Base-by-base conservation (phyloP, 2,329 filamentous ascomycete genomes). In the Pseudocercospora fijiensis region DNA sequence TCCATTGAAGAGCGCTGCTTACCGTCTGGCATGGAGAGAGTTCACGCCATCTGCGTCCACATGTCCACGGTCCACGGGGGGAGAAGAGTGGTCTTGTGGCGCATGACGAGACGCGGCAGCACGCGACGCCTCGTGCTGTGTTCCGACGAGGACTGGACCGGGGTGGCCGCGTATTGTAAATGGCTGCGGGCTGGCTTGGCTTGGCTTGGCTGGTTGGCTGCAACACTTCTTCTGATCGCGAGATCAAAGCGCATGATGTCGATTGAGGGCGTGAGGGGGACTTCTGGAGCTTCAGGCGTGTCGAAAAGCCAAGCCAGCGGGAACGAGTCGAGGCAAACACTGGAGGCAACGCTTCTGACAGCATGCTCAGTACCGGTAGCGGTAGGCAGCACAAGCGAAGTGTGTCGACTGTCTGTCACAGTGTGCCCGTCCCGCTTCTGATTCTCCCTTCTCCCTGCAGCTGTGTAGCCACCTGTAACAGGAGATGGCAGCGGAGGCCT, bases 41-140 rank as follows among this genome's bases (percentile, higher is more conserved):
- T 41, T 41, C n/a, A 20, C 53, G 26, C 53, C 18, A 30, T n/a
- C 10, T 22, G 24, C 24, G 27, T 55, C 26, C 51, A 55, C 51
- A 26, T 22, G 28, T 30, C n/a, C 53, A 41, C 20, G 28, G 28
- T 30, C n/a, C 53, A 41, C 20, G 28, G 27, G 53, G 41, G n/a
- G 45, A 49, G 22, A 49, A 26, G 24, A 16, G 6, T 53, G 49
- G 22, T 26, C 49, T 53, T 26, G 26, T 53, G 49, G 26, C 26
- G 49, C 22, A 53, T 53, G 49, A 49, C 45, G 49, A 28, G 26
- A 28, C 26, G 10, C 49, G 49, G 49, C 49, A 28, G 49, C 49
- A 53, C 49, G 49, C 49, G 49, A 30, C 49, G 49, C 49, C 49
- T 26, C 49, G 49, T 53, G 49, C 49, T 53, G 49, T 53, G 49